phyloP scores from a whole-genome alignment of 2,329 filamentous ascomycete species.

The Paracoccidioides brasiliensis region DNA sequence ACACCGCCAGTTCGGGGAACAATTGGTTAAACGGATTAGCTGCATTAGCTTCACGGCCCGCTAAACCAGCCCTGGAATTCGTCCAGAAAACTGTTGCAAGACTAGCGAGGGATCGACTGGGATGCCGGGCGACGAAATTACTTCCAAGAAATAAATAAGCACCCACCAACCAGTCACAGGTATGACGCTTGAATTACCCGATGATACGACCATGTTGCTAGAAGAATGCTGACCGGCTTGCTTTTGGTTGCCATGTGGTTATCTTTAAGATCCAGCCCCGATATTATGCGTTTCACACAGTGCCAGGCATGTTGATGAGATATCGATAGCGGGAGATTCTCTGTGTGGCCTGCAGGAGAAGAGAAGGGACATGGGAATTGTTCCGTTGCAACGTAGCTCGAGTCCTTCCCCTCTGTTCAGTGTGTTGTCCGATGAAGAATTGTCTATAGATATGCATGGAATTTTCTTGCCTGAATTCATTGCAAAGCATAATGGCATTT shows the following conservation, averaged over 20 bases:
- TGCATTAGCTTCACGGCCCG: constrained; percentile 3
- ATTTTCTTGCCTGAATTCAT: no score
- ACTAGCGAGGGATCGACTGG: background rate
- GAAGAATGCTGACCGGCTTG: background rate
- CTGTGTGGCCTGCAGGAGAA: no score
- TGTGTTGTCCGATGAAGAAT: no score
- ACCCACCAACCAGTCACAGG: background rate
- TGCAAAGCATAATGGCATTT: no score
- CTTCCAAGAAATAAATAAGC: background rate
- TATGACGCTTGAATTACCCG: background rate
- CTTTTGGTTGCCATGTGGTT: background rate
- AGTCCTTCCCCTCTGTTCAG: no score
- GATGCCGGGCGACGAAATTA: background rate
- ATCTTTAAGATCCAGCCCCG: background rate
- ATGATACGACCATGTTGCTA: background rate
- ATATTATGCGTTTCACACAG: no score
- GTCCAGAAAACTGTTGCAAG: constrained; percentile 9
- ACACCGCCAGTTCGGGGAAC: background rate
- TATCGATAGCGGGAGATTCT: no score
- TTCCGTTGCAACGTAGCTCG: no score
- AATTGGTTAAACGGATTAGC: background rate
- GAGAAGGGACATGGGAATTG: no score
- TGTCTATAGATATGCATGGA: no score
- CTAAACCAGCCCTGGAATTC: constrained; percentile 1
- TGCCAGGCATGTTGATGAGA: no score